phyloP scores from a whole-genome alignment of 805 yeast species.

The Candida methanosorbosa region DNA sequence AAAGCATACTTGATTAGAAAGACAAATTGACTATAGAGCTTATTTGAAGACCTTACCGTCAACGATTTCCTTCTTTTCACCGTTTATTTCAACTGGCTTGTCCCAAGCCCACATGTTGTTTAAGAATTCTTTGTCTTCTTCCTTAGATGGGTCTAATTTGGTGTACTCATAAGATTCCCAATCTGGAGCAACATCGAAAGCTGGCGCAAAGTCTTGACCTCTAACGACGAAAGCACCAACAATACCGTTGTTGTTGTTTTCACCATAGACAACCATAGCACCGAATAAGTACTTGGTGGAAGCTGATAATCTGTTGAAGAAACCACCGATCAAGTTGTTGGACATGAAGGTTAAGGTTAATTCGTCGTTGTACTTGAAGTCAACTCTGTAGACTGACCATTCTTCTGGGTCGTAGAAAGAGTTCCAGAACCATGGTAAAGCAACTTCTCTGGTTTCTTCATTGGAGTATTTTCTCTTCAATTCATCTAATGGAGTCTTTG shows the following conservation, averaged over 20 bases:
- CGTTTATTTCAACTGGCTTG: constrained; percentile 75
- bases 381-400: constrained; percentile 93
- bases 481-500: constrained; percentile 67
- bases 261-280: constrained; percentile 90
- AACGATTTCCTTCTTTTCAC: constrained; percentile 78
- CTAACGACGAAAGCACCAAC: constrained; percentile 91
- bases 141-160: constrained; percentile 71
- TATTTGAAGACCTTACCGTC: constrained; percentile 98
- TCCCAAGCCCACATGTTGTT: constrained; percentile 98
- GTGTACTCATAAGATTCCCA: constrained; percentile 89
- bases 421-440: constrained; percentile 97
- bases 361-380: constrained; percentile 96
- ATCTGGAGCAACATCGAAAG: constrained; percentile 98
- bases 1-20: too few relatives aligned
- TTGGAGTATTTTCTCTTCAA: constrained; percentile 97
- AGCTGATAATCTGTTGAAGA: constrained; percentile 89
- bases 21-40: too few relatives aligned
- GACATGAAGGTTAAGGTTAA: constrained; percentile 96
- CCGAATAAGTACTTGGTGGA: constrained; percentile 95
- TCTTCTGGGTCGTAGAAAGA: constrained; percentile 84
- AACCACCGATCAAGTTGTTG: constrained; percentile 95
- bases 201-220: constrained; percentile 87
- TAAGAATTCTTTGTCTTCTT: constrained; percentile 71
- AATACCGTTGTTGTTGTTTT: constrained; percentile 96
- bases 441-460: constrained; percentile 90